Base-by-base conservation (phyloP, 2,329 filamentous ascomycete genomes). In the Cytospora leucostoma region DNA sequence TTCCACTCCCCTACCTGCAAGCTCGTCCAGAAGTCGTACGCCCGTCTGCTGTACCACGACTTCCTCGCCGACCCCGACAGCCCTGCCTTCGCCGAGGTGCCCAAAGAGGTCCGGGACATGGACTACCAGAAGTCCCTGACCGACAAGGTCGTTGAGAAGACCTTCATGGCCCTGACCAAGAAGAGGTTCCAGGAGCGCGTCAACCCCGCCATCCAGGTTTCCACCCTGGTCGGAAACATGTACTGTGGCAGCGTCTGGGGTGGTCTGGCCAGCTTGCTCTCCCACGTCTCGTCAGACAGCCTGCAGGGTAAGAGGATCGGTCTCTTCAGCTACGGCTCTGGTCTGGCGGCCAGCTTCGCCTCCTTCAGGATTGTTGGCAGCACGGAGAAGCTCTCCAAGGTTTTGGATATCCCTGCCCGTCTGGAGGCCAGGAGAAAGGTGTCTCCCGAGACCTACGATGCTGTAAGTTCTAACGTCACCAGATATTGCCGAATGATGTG, bases 1-100 rank as follows among this genome's bases (percentile, higher is more conserved):
- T 95, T 93, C 87, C 91, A 95, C 77, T 84, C 91, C 19, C 91
- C 91, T 49, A 94, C 88, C 67, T 95, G 91, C 88, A 95, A 95
- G 82, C 83, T 93, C 63, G 91, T 95, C 66, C 82, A 90, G 74
- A 95, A 95, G 81, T 93, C 90, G 19, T 95, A 93, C 74, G 91
- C 86, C 65, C 89, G 91, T 69, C 83, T 95, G 68, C 82, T 94
- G 63, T 95, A 95, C 84, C 92, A 94, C 75, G 91, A 95, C 79
- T 95, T 89, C 82, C 83, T 94, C 40, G 79, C 80, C 75, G 84
- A 92, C 76, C 86, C 90, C 55, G 82, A 86, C 67, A 81, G 83
- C 76, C 77, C 88, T 54, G 82, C 82, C 62, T 95, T 94, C 73
- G 84, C 85, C 65, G 89, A 92, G 68, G 89, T 94, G 44, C 84